A percentile compares a stretch with the other conserved stretches of the same genome.
phyloP scores from a whole-genome alignment of 1,284 basidiomycete species.

The Omphalotus olearius region DNA sequence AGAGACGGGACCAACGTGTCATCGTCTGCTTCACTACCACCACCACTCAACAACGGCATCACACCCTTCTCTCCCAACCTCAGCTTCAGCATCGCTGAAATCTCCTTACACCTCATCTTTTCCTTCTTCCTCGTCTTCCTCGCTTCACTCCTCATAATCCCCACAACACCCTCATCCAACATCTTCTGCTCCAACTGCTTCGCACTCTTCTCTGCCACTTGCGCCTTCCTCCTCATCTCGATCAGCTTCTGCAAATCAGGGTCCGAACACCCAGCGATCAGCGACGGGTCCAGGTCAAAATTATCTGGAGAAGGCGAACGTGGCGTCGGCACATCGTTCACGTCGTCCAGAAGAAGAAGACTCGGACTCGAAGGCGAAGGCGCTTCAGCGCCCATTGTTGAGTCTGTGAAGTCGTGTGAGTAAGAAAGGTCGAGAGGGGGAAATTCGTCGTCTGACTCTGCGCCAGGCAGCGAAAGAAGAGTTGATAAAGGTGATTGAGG shows the following conservation, averaged over 20 bases:
- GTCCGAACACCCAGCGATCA: slow-evolving; percentile 33
- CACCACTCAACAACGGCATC: slow-evolving; percentile 8
- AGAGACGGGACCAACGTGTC: slow-evolving; percentile 14
- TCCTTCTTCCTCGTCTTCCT: slow-evolving; percentile 41
- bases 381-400: background rate
- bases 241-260: slow-evolving; percentile 34
- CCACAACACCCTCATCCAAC: slow-evolving; percentile 26
- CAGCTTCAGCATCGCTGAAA: slow-evolving; percentile 44
- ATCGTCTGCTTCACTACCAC: background rate
- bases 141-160: slow-evolving; percentile 29
- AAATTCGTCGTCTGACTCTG: slow-evolving; percentile 1
- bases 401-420: background rate
- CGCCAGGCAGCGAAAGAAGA: slow-evolving; percentile 7
- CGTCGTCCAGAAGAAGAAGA: slow-evolving; percentile 37
- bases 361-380: slow-evolving; percentile 9
- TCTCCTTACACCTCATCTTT: slow-evolving; percentile 48
- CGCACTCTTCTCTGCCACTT: slow-evolving; percentile 36
- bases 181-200: slow-evolving; percentile 31
- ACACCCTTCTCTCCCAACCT: slow-evolving; percentile 33
- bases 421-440: background rate
- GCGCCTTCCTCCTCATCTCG: slow-evolving; percentile 34
- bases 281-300: slow-evolving; percentile 32
- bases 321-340: slow-evolving; percentile 32
- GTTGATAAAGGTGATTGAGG: slow-evolving; percentile 4
- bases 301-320: slow-evolving; percentile 45